Evolutionary conservation across 352 stramenopile species (phyloP).

Genomic region (Phytophthora capsici): DNA sequence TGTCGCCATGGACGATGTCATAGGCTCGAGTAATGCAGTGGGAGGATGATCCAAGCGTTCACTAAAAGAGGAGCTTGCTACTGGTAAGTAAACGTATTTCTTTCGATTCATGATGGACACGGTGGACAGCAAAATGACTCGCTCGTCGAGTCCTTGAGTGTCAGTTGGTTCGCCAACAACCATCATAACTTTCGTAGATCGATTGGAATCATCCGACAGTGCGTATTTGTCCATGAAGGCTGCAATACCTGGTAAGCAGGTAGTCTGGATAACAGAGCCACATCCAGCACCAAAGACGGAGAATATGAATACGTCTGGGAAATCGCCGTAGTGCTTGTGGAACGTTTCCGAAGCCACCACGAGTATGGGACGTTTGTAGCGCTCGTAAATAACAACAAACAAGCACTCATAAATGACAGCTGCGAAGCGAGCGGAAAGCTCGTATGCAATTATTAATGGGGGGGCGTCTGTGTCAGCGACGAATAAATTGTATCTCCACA

Average conservation of each 20-base stretch:
- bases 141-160: constrained; percentile 34
- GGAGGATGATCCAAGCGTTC: constrained; percentile 41
- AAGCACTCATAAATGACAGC: constrained; percentile 41
- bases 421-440: not conserved
- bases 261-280: constrained; percentile 2
- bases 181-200: constrained; percentile 31
- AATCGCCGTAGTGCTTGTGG: constrained; percentile 1
- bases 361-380: constrained; percentile 30
- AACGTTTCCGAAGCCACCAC: constrained; percentile 33
- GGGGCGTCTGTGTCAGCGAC: constrained; percentile 12
- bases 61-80: constrained; percentile 53
- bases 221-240: constrained; percentile 11
- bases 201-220: not conserved
- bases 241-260: constrained; percentile 12
- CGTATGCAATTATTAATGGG: constrained; percentile 35
- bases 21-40: constrained; percentile 27
- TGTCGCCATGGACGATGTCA: not conserved
- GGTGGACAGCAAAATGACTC: constrained; percentile 40
- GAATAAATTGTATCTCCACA: constrained; percentile 45
- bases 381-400: constrained; percentile 30
- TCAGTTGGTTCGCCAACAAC: constrained; percentile 36
- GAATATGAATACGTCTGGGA: constrained; percentile 52
- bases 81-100: constrained; percentile 30
- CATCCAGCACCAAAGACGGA: constrained; percentile 31
- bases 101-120: constrained; percentile 17